Evolutionary conservation across 441 rosid species (phyloP).

Genomic region (Erysimum cheiri): DNA sequence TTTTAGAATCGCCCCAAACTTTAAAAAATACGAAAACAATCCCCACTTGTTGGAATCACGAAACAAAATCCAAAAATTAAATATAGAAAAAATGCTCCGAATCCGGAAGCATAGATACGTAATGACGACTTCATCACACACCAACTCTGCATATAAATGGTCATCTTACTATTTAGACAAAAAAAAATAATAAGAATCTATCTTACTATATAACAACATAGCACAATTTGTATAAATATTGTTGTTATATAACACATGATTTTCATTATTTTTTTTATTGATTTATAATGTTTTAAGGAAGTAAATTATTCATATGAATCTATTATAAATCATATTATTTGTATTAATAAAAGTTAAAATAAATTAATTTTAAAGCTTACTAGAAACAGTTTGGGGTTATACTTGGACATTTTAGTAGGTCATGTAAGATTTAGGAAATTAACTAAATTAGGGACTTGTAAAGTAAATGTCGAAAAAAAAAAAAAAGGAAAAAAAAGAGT

Average conservation of each 20-base stretch:
- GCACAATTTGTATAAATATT: background rate
- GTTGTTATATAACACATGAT: background rate
- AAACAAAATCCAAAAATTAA: background rate
- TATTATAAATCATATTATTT: background rate
- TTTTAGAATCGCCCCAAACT: conserved; percentile 25
- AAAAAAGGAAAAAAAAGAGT: conserved; percentile 18
- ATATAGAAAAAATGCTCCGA: background rate
- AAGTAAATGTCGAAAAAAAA: conserved; percentile 17
- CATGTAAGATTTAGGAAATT: conserved; percentile 29
- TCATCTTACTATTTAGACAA: background rate
- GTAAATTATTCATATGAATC: background rate
- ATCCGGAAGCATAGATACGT: conserved; percentile 32
- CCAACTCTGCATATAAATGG: conserved; percentile 17
- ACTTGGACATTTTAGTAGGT: background rate
- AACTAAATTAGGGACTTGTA: conserved; percentile 23
- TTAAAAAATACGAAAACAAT: background rate
- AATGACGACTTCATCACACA: conserved; percentile 26
- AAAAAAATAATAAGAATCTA: background rate
- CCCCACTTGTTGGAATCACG: conserved; percentile 7
- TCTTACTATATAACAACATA: background rate
- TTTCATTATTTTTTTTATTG: background rate
- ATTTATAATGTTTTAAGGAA: background rate
- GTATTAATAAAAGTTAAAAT: no score
- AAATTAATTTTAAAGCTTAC: no score
- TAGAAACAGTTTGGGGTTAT: conserved; percentile 19